Conservation (phyloP, 1,284 basidiomycete genomes). For the Sanguinoderma infundibulare region DNA sequence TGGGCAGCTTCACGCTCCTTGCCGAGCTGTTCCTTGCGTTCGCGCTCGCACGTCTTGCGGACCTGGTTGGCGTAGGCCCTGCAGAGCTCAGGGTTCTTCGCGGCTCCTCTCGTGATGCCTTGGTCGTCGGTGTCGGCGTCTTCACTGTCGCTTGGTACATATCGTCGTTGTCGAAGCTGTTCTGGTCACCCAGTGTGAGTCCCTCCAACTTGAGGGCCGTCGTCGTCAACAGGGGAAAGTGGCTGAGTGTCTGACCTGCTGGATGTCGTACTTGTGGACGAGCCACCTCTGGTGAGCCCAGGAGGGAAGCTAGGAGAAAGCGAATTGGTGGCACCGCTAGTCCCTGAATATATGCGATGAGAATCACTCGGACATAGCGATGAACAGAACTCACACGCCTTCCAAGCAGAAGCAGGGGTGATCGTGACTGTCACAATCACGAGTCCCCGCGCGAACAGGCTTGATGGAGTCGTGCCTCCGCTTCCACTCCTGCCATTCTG, state of each 20-base stretch:
- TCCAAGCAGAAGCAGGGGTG: no score
- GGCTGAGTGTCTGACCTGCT: conserved; percentile 3
- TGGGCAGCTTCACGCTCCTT: conserved; percentile 1
- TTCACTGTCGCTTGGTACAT: background rate
- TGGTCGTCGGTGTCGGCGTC: conserved; percentile 6
- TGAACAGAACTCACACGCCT: background rate
- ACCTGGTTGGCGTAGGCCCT: conserved; percentile 14
- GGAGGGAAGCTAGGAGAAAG: conserved; percentile 10
- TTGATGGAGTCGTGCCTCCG: background rate
- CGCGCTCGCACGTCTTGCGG: conserved; percentile 3
- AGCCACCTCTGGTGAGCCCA: background rate
- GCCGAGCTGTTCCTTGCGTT: conserved; percentile 1
- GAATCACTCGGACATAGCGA: no score
- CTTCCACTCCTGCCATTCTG: conserved; percentile 19
- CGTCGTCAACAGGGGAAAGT: background rate
- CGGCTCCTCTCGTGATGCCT: background rate
- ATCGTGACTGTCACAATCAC: background rate
- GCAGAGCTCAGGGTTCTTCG: conserved; percentile 22
- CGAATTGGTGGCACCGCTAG: background rate
- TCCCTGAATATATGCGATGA: background rate
- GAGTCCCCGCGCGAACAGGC: background rate
- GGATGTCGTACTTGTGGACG: conserved; percentile 3
- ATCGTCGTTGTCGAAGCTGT: conserved; percentile 10
- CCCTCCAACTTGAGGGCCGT: background rate
- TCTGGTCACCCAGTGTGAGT: conserved; percentile 9